Evolutionary conservation across 2,329 filamentous ascomycete species (phyloP).

Genomic region (Lasiodiplodia theobromae): DNA sequence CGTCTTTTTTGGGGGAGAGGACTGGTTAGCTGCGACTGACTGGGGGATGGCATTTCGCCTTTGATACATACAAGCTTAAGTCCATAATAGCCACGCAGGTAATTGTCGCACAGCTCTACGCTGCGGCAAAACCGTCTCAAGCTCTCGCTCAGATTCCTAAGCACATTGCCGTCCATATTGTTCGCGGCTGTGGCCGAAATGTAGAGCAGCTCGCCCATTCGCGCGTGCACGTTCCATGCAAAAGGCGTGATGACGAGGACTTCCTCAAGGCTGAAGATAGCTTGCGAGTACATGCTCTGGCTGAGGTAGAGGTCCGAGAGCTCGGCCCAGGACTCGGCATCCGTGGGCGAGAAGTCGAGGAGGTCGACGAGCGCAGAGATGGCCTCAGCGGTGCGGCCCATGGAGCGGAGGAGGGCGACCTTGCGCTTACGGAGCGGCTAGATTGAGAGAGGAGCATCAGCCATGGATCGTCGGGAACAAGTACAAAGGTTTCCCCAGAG

Average conservation of each 20-base stretch:
- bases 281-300: slow-evolving; percentile 80
- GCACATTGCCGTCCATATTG: slow-evolving; percentile 44
- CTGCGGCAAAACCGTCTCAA: slow-evolving; percentile 87
- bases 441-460: slow-evolving; percentile 40
- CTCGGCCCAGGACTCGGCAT: slow-evolving; percentile 93
- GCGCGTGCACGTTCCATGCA: slow-evolving; percentile 95
- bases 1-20: neutral
- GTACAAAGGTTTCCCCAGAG: neutral
- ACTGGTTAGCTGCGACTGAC: neutral
- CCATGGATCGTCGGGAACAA: neutral
- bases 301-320: slow-evolving; percentile 84
- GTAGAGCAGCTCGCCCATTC: slow-evolving; percentile 82
- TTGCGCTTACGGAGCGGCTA: slow-evolving; percentile 86
- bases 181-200: slow-evolving; percentile 61
- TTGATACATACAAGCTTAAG: slow-evolving; percentile 73
- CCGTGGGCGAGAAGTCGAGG: slow-evolving; percentile 83
- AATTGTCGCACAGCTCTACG: slow-evolving; percentile 92
- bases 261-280: slow-evolving; percentile 89
- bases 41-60: neutral
- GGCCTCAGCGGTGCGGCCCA: slow-evolving; percentile 75
- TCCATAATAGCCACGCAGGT: slow-evolving; percentile 91
- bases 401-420: slow-evolving; percentile 77
- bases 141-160: slow-evolving; percentile 70
- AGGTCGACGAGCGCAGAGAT: slow-evolving; percentile 76
- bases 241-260: slow-evolving; percentile 86